phyloP scores from a whole-genome alignment of 2,329 filamentous ascomycete genomes.

The Metarhizium guizhouense region DNA sequence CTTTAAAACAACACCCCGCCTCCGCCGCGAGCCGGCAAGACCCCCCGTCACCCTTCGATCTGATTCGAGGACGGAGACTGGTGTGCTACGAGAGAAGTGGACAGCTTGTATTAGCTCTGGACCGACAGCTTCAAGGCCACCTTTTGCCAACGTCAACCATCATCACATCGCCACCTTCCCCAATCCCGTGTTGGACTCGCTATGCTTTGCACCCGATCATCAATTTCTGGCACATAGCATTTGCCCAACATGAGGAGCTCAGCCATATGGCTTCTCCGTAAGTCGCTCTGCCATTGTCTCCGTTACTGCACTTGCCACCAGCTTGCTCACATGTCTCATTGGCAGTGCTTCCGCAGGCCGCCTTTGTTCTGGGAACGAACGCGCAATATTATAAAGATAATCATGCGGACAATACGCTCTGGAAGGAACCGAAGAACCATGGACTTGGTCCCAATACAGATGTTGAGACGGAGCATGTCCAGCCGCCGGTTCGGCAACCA shows the following conservation, averaged over 20 bases:
- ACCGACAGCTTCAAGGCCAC: conserved; percentile 2
- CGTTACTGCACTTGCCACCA: conserved; percentile 3
- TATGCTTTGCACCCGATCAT: conserved; percentile 19
- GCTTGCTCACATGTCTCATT: conserved; percentile 13
- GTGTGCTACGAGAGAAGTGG: conserved; percentile 5
- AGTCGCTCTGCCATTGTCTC: conserved; percentile 13
- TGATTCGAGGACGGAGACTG: too few relatives aligned
- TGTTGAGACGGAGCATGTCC: conserved; percentile 18
- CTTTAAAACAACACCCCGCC: too few relatives aligned
- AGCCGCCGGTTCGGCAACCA: conserved; percentile 23
- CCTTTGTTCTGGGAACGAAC: conserved; percentile 27
- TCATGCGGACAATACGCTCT: conserved; percentile 19
- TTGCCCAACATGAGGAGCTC: conserved; percentile 31
- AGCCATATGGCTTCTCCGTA: conserved; percentile 34
- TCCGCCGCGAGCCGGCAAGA: too few relatives aligned
- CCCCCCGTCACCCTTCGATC: too few relatives aligned
- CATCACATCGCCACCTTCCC: not conserved
- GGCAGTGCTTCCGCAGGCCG: conserved; percentile 39
- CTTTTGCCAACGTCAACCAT: conserved; percentile 2
- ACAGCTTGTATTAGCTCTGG: conserved; percentile 9
- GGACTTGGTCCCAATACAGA: conserved; percentile 22
- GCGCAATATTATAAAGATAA: conserved; percentile 28
- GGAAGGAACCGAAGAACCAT: conserved; percentile 21
- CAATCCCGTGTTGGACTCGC: conserved; percentile 7
- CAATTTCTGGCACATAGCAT: conserved; percentile 22